Conservation (phyloP, 2,329 filamentous ascomycete species). For the Chalara sp. region DNA sequence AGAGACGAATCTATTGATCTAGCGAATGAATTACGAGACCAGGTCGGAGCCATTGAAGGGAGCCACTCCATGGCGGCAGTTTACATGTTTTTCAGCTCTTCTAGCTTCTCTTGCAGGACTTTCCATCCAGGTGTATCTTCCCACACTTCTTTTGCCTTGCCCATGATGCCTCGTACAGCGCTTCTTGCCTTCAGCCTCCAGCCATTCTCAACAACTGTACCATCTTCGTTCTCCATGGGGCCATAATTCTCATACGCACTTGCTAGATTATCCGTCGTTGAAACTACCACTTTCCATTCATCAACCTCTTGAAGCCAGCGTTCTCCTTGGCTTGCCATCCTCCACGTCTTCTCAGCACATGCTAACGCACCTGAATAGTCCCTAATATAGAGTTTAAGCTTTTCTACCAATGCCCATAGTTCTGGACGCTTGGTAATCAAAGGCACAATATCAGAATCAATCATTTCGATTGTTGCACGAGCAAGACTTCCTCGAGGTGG, state of each 20-base stretch:
- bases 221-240: conserved; percentile 47
- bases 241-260: conserved; percentile 79
- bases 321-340: conserved; percentile 51
- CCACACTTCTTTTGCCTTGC: conserved; percentile 75
- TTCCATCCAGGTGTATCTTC: conserved; percentile 68
- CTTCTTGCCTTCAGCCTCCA: conserved; percentile 89
- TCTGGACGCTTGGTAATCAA: conserved; percentile 74
- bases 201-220: conserved; percentile 60
- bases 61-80: not conserved
- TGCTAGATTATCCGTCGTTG: conserved; percentile 71
- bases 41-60: no score
- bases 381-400: conserved; percentile 65
- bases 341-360: conserved; percentile 85
- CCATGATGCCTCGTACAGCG: conserved; percentile 76
- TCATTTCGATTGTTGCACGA: conserved; percentile 59
- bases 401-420: conserved; percentile 70
- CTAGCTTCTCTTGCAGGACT: conserved; percentile 48
- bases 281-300: conserved; percentile 50
- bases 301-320: conserved; percentile 35
- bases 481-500: conserved; percentile 52
- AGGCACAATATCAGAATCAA: conserved; percentile 71
- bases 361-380: conserved; percentile 69
- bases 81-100: conserved; percentile 39
- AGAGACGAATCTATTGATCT: no score
- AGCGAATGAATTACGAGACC: no score